These are phyloP conservation scores for Bifiguratus adelaidae DNA, from an alignment of 192 early-diverging fungal species.

Conservation along the genomic window DNA sequence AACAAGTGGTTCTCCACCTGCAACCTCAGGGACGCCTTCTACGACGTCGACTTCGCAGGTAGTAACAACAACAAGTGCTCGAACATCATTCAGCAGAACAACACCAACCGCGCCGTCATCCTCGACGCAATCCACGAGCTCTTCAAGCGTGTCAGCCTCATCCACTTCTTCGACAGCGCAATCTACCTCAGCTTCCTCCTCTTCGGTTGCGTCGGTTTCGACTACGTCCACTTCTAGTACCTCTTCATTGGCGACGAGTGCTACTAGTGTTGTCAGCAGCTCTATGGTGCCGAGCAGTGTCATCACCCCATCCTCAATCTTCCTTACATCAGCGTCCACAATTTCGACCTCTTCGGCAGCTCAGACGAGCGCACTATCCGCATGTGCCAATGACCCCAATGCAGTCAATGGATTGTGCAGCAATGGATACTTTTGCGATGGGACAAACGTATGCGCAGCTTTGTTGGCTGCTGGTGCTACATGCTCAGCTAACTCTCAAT, in stretches of 20 bases:
- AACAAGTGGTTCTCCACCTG: background rate
- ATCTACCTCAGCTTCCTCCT: background rate
- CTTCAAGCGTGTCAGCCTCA: too few species aligned
- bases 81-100: conserved; percentile 1
- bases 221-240: too few species aligned
- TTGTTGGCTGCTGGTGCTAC: background rate
- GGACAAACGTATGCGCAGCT: background rate
- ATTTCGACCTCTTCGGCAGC: too few species aligned
- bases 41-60: background rate
- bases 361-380: background rate
- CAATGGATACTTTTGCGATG: background rate
- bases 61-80: background rate
- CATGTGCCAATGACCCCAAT: background rate
- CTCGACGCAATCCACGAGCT: too few species aligned
- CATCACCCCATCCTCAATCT: background rate
- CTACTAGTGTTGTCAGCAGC: too few species aligned
- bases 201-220: too few species aligned
- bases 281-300: too few species aligned
- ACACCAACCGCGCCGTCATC: conserved; percentile 15
- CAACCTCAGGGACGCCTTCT: background rate
- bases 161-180: background rate
- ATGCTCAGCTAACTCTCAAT: background rate
- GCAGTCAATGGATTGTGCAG: background rate
- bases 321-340: background rate
- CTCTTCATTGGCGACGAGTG: too few species aligned